Base-by-base conservation (phyloP, 371 early-diverging fungal species). In the Cokeromyces recurvatus region DNA sequence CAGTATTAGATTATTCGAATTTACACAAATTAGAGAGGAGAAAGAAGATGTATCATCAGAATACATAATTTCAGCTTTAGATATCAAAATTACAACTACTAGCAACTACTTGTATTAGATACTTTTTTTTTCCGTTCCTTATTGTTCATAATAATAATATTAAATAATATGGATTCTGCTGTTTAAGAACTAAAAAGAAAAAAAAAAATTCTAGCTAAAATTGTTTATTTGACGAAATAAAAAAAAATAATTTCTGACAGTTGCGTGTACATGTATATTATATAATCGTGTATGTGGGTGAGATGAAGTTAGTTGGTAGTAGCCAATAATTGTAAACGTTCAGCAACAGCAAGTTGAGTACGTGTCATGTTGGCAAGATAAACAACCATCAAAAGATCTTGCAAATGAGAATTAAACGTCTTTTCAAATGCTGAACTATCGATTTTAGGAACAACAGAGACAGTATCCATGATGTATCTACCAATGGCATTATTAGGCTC, bases 281-380 rank as follows among this genome's bases (percentile, higher is more conserved):
- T n/a, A n/a, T n/a, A n/a, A n/a, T n/a, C n/a, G n/a, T n/a, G n/a
- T n/a, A n/a, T n/a, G n/a, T n/a, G n/a, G n/a, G n/a, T n/a, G n/a
- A n/a, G n/a, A n/a, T n/a, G n/a, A n/a, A n/a, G n/a, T n/a, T n/a
- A n/a, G n/a, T n/a, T n/a, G n/a, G n/a, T n/a, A n/a, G n/a, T 68
- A 38, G 84, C 76, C 65, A 91, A 76, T 53, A 79, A 84, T 60
- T 94, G 87, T 52, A 96, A 80, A 52, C 86, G 78, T 66, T 93
- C 91, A 47, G 94, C 91, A 68, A 95, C 85, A 53, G 88, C 85
- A 47, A 97, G 79, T 72, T 97, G 97, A 20, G 93, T 88, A 47
- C 92, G 85, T 27, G 95, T 92, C 68, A 97, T 85, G 74, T 94
- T 91, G 55, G 93, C 87, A 43, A 97, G 79, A 64, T 97, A 94